Evolutionary conservation across 2,329 filamentous ascomycete species (phyloP).

Genomic region (Metarhizium guizhouense): DNA sequence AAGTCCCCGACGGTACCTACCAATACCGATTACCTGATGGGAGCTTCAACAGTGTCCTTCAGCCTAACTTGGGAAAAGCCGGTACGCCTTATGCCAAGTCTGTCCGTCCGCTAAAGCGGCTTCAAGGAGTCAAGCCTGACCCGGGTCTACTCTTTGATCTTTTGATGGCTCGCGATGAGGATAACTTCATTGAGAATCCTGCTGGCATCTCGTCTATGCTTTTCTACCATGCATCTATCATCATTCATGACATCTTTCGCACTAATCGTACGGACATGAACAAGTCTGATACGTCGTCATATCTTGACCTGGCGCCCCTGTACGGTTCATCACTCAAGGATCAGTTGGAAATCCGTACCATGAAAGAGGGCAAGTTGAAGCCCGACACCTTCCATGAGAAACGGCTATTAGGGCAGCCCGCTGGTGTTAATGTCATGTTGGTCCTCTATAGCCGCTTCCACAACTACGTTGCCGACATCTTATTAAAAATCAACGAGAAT

Average conservation of each 20-base stretch:
- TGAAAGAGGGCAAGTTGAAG: conserved; percentile 59
- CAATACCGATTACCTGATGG: conserved; percentile 29
- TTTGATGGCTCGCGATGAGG: conserved; percentile 48
- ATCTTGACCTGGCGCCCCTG: conserved; percentile 63
- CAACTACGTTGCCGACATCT: conserved; percentile 55
- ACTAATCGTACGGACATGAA: conserved; percentile 50
- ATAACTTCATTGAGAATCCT: conserved; percentile 51
- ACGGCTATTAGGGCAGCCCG: conserved; percentile 56
- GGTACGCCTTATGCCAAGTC: conserved; percentile 61
- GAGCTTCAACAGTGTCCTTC: conserved; percentile 46
- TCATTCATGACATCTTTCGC: conserved; percentile 28
- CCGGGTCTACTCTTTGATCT: conserved; percentile 59
- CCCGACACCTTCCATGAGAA: conserved; percentile 61
- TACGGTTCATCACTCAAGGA: conserved; percentile 60
- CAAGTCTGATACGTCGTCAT: conserved; percentile 61
- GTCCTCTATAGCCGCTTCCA: conserved; percentile 64
- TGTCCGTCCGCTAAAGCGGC: conserved; percentile 46
- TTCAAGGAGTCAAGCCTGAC: conserved; percentile 53
- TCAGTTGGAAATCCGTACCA: conserved; percentile 53
- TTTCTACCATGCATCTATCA: conserved; percentile 65
- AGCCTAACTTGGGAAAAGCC: conserved; percentile 55
- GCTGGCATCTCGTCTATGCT: conserved; percentile 67
- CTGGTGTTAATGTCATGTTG: conserved; percentile 57
- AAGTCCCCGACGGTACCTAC: conserved; percentile 25
- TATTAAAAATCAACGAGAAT: conserved; percentile 58